Percentiles rank a stretch among this genome's conserved stretches.
These are phyloP conservation scores for Claviceps purpurea DNA, from an alignment of 2,329 filamentous ascomycete genomes.

Conservation along the genomic window DNA sequence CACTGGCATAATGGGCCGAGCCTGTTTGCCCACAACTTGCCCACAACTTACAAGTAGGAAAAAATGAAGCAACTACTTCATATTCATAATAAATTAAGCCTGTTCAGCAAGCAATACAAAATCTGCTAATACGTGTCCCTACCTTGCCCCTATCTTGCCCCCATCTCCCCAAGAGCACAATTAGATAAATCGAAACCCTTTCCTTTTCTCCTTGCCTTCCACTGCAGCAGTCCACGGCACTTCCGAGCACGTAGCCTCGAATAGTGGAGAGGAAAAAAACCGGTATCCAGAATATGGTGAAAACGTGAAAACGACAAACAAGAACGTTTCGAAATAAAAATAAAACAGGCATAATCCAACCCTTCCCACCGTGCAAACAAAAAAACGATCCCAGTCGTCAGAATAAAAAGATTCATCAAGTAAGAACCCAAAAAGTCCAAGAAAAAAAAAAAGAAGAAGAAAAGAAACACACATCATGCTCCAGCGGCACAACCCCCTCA, in stretches of 20 bases:
- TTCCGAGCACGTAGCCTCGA: not conserved
- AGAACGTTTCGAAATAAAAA: no score
- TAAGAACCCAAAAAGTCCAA: no score
- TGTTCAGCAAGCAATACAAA: conserved; percentile 4
- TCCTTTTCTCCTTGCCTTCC: not conserved
- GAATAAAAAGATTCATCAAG: not conserved
- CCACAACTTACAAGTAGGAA: not conserved
- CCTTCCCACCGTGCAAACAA: no score
- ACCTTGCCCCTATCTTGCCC: not conserved
- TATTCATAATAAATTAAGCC: conserved; percentile 1
- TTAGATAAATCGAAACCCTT: not conserved
- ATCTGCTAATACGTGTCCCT: not conserved
- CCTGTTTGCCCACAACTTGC: not conserved
- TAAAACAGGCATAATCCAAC: no score
- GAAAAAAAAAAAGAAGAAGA: not conserved
- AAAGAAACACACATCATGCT: not conserved
- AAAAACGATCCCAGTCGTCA: not conserved
- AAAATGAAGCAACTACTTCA: not conserved
- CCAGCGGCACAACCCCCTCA: no score
- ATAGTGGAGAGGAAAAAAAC: no score
- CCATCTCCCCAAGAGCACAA: not conserved
- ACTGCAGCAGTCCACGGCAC: not conserved
- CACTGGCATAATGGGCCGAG: no score
- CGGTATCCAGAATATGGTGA: no score
- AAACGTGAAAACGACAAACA: no score